A percentile compares a stretch with the other conserved stretches of the same genome.
phyloP scores from a whole-genome alignment of 2,329 filamentous ascomycete species.

The Colletotrichum noveboracense region DNA sequence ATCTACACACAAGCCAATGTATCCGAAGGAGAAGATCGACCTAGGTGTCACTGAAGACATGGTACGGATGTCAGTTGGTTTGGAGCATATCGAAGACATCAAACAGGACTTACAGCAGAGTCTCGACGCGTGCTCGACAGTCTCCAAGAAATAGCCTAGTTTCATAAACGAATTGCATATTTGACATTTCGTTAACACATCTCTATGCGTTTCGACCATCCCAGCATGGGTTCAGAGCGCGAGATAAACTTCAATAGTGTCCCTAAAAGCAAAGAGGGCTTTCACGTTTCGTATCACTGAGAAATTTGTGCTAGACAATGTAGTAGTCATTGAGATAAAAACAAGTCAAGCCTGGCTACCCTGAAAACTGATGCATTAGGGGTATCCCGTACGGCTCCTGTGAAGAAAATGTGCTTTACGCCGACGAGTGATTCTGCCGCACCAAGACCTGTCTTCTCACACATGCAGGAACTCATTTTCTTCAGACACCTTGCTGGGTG shows the following conservation, averaged over 20 bases:
- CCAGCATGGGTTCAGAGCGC: not conserved
- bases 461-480: fast-evolving
- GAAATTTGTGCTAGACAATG: fast-evolving
- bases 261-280: fast-evolving
- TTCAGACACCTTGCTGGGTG: not conserved
- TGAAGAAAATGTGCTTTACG: not conserved
- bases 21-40: not conserved
- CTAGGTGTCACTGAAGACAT: not conserved
- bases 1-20: not conserved
- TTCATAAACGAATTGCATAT: not conserved
- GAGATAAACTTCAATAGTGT: not conserved
- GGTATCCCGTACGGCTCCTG: no score
- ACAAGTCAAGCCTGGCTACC: not conserved
- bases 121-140: not conserved
- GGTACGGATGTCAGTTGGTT: not conserved
- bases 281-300: not conserved
- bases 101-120: not conserved
- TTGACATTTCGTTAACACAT: fast-evolving
- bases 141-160: not conserved
- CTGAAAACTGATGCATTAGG: no score
- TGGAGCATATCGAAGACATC: not conserved
- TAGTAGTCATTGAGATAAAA: not conserved
- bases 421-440: fast-evolving
- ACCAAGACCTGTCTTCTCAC: fast-evolving
- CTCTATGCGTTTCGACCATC: fast-evolving